A percentile compares a stretch with the other conserved stretches of the same genome.
These are phyloP conservation scores for Apiospora marii DNA, from an alignment of 2,329 filamentous ascomycete genomes.

Conservation along the genomic window DNA sequence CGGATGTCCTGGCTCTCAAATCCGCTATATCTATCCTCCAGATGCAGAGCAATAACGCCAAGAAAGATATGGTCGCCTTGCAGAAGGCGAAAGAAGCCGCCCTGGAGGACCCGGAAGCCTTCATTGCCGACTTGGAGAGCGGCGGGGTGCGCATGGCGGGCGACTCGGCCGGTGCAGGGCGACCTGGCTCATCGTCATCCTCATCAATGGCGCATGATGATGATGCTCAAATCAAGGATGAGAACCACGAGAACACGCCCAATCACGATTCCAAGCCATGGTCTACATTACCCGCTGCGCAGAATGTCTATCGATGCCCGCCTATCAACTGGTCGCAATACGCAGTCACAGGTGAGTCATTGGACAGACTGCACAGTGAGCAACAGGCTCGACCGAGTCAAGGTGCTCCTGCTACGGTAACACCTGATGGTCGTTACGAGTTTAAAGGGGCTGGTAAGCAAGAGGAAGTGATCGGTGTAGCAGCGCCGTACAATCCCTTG, in stretches of 20 bases:
- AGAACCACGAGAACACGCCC: slow-evolving; percentile 25
- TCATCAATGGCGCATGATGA: slow-evolving; percentile 24
- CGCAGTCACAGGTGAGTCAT: slow-evolving; percentile 82
- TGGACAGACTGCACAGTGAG: slow-evolving; percentile 86
- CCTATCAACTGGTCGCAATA: slow-evolving; percentile 96
- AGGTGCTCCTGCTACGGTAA: slow-evolving; percentile 57
- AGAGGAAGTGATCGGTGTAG: slow-evolving; percentile 58
- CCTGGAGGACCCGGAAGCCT: slow-evolving; percentile 73
- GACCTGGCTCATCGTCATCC: slow-evolving; percentile 22
- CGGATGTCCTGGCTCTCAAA: slow-evolving; percentile 86
- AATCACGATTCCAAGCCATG: slow-evolving; percentile 53
- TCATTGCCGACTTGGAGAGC: slow-evolving; percentile 71
- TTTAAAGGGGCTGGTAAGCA: slow-evolving; percentile 52
- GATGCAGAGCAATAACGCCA: slow-evolving; percentile 81
- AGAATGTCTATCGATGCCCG: slow-evolving; percentile 85
- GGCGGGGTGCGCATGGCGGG: slow-evolving; percentile 62
- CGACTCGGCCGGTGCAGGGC: not conserved
- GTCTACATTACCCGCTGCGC: slow-evolving; percentile 74
- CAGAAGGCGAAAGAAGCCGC: slow-evolving; percentile 75
- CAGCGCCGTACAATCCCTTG: slow-evolving; percentile 63
- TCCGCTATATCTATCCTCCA: slow-evolving; percentile 88
- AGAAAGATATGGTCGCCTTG: slow-evolving; percentile 76
- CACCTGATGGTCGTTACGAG: slow-evolving; percentile 57
- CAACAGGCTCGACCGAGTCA: slow-evolving; percentile 72
- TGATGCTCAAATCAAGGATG: not conserved